Conservation (phyloP, 768 basidiomycete species). For the Phaeotremella fagi region DNA sequence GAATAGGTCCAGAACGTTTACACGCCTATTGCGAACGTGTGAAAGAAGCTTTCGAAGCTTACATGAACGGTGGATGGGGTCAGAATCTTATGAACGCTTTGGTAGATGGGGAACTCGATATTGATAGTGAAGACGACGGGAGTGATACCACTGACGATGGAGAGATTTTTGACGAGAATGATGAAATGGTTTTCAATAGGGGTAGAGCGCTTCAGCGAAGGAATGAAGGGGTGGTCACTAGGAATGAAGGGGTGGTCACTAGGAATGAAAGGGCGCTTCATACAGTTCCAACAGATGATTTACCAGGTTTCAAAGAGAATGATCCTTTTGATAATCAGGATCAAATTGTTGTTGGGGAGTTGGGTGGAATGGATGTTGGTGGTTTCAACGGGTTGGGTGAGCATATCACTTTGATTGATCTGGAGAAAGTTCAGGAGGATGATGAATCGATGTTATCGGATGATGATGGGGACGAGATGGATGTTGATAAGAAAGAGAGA, state of each 20-base stretch:
- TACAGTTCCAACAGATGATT: background rate
- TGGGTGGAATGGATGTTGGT: background rate
- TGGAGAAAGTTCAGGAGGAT: background rate
- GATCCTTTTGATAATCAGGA: background rate
- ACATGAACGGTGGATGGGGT: slow-evolving; percentile 27
- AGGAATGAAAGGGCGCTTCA: background rate
- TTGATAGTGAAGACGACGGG: background rate
- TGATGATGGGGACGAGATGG: background rate
- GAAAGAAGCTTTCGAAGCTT: slow-evolving; percentile 46
- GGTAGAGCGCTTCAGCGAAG: background rate
- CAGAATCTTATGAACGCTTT: background rate
- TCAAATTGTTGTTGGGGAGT: background rate
- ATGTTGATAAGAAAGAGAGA: too few relatives aligned
- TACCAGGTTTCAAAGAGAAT: background rate
- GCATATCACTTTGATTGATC: background rate
- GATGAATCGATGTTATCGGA: background rate
- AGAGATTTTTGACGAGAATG: background rate
- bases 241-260: background rate
- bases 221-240: too few relatives aligned
- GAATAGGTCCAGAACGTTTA: slow-evolving; percentile 46
- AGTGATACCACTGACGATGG: background rate
- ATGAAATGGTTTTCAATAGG: background rate
- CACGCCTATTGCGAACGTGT: slow-evolving; percentile 46
- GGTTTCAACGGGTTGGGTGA: background rate
- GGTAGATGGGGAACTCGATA: background rate